A percentile compares a stretch with the other conserved stretches of the same genome.
Conservation (phyloP, 805 yeast genomes). For the Clavispora fructus region DNA sequence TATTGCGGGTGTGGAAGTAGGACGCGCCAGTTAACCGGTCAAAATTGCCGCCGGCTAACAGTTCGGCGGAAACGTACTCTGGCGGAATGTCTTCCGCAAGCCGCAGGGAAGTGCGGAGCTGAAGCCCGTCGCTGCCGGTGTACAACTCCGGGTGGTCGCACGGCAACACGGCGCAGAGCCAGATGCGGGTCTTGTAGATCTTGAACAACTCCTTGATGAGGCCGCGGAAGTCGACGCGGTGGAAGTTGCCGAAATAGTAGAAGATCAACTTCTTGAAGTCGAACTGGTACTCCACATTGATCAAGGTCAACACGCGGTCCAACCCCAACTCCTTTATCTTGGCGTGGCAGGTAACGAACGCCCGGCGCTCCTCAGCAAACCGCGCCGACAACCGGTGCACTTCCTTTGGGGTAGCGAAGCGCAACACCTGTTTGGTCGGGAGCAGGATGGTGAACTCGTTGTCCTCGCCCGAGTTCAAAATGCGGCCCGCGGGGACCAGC, state of each 20-base stretch:
- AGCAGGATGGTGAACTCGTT: constrained; percentile 57
- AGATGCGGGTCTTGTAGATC: constrained; percentile 42
- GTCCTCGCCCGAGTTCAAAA: constrained; percentile 45
- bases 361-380: constrained; percentile 66
- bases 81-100: constrained; percentile 20
- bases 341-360: constrained; percentile 57
- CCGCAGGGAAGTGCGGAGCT: constrained; percentile 1
- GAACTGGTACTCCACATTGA: constrained; percentile 41
- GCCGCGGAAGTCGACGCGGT: constrained; percentile 39
- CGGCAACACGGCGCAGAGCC: constrained; percentile 45
- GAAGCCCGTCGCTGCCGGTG: constrained; percentile 5
- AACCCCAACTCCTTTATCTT: constrained; percentile 46
- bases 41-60: constrained; percentile 40
- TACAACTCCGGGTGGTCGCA: constrained; percentile 32
- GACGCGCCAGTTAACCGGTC: constrained; percentile 37
- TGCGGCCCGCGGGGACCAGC: constrained; percentile 26
- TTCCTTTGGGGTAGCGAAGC: constrained; percentile 74
- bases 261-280: constrained; percentile 43
- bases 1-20: constrained; percentile 49
- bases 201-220: constrained; percentile 41
- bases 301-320: constrained; percentile 36
- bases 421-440: constrained; percentile 71
- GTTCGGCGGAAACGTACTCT: constrained; percentile 24
- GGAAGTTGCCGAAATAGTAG: constrained; percentile 43
- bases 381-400: constrained; percentile 56